Evolutionary conservation across 1,139 yeast species (phyloP), one percentile per base, ranked within the genome.

Genomic region (Suhomyces bokatorum): DNA sequence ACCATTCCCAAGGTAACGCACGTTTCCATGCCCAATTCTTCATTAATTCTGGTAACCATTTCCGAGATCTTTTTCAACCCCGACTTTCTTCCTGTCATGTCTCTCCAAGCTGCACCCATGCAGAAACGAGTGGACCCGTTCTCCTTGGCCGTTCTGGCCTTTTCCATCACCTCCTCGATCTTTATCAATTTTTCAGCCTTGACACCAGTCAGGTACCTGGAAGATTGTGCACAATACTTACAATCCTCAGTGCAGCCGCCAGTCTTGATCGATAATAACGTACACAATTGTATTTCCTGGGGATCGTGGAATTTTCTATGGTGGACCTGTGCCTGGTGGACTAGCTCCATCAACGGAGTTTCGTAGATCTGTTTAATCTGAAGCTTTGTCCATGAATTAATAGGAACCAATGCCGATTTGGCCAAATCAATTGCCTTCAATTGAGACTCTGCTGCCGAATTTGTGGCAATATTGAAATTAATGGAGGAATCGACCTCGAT

Each of bases 31-130:
- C 83, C 81, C 62, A 86, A 64, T 32, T 80, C 85, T 37, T 63
- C 57, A 55, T 84, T 82, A 44, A 86, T 84, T 46, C 69, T 77
- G 22, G 70, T 62, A 20, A 86, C 84, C 93, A 86, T 85, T 44
- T 80, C 77, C 15, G 81, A 70, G 46, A 86, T 83, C 53, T 72
- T 78, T 50, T 75, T 78, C 50, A 86, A 61, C 0, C 86, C 89
- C 20, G 82, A 77, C 59, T 85, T 86, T 40, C 95, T 70, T 9
- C 95, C 95, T 38, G 73, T 70, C 95, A 87, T 86, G 50, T 85
- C 93, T 59, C 95, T 75, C 93, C 93, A 87, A 1, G 95, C 95
- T 11, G 93, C 89, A 36, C 95, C 95, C 84, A 86, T 81, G 59
- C 95, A 86, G 58, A 86, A 86, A 49, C 95, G 70, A 0, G 95